Conservation (phyloP, 495 filamentous ascomycete species). For the Tricharina praecox region DNA sequence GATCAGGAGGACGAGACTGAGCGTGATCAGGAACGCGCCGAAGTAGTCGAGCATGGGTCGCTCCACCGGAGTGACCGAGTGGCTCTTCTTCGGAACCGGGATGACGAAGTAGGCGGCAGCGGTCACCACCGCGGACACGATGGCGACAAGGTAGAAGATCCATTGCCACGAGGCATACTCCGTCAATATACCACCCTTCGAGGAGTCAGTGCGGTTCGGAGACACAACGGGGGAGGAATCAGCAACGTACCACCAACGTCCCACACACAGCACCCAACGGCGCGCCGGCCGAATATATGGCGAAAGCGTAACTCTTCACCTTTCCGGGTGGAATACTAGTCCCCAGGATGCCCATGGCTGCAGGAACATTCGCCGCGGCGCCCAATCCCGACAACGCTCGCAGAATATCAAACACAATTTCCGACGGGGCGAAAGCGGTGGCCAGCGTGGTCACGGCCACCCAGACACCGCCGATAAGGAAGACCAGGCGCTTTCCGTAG, state of each 20-base stretch:
- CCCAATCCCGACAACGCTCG: conserved; percentile 55
- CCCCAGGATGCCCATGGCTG: conserved; percentile 46
- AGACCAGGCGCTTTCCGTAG: conserved; percentile 53
- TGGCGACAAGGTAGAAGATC: conserved; percentile 49
- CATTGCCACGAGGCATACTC: conserved; percentile 43
- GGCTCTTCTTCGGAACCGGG: conserved; percentile 37
- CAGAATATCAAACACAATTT: conserved; percentile 53
- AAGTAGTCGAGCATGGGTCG: conserved; percentile 42
- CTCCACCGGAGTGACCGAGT: conserved; percentile 18
- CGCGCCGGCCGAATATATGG: conserved; percentile 33
- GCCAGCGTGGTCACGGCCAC: conserved; percentile 44
- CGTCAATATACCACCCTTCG: conserved; percentile 35
- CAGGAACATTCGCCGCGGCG: conserved; percentile 47
- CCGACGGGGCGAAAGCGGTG: conserved; percentile 47
- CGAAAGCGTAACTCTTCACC: conserved; percentile 47
- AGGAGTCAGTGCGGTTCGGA: background rate
- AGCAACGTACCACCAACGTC: conserved; percentile 30
- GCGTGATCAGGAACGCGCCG: conserved; percentile 46
- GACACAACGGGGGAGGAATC: background rate
- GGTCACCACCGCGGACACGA: conserved; percentile 43
- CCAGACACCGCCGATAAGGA: conserved; percentile 48
- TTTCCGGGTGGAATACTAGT: conserved; percentile 43
- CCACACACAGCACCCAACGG: conserved; percentile 41
- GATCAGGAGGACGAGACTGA: conserved; percentile 43
- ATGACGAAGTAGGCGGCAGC: conserved; percentile 47